Conservation (phyloP, 176 grass and related monocot species). For the Avena atlantica region DNA sequence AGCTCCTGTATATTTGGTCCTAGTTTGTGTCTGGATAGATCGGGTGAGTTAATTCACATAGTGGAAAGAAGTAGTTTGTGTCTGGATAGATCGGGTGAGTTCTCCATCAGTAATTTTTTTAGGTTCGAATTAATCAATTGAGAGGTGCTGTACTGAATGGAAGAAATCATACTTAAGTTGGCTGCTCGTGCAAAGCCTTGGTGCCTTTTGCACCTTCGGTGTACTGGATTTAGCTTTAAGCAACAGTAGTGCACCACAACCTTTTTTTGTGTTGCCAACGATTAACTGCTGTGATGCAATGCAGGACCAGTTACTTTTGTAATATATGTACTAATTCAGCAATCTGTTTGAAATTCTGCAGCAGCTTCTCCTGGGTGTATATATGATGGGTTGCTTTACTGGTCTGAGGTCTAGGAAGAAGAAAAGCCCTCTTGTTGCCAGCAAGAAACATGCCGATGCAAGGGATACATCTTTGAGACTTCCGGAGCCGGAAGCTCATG, state of each 20-base stretch:
- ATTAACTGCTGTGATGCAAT: slow-evolving; percentile 18
- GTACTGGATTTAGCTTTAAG: slow-evolving; percentile 37
- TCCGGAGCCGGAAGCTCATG: slow-evolving; percentile 76
- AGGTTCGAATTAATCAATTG: slow-evolving; percentile 13
- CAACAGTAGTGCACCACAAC: background rate
- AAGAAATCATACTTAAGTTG: background rate
- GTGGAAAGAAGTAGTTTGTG: background rate
- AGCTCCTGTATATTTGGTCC: background rate
- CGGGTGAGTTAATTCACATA: background rate
- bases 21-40: slow-evolving; percentile 12
- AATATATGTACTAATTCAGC: slow-evolving; percentile 22
- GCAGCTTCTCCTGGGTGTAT: background rate
- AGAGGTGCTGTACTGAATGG: slow-evolving; percentile 23
- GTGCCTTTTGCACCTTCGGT: background rate
- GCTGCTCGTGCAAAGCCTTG: slow-evolving; percentile 11
- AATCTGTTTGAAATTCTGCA: slow-evolving; percentile 27
- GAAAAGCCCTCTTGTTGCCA: slow-evolving; percentile 48
- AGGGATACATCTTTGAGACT: slow-evolving; percentile 71
- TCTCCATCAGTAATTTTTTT: background rate
- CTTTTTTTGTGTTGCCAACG: slow-evolving; percentile 26
- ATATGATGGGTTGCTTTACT: slow-evolving; percentile 95
- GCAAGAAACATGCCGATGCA: slow-evolving; percentile 47
- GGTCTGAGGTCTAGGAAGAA: slow-evolving; percentile 84
- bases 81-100: slow-evolving; percentile 11
- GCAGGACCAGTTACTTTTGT: slow-evolving; percentile 7